These are phyloP conservation scores for Chaetomiaceae sp. DNA, from an alignment of 2,329 filamentous ascomycete genomes.

Conservation along the genomic window DNA sequence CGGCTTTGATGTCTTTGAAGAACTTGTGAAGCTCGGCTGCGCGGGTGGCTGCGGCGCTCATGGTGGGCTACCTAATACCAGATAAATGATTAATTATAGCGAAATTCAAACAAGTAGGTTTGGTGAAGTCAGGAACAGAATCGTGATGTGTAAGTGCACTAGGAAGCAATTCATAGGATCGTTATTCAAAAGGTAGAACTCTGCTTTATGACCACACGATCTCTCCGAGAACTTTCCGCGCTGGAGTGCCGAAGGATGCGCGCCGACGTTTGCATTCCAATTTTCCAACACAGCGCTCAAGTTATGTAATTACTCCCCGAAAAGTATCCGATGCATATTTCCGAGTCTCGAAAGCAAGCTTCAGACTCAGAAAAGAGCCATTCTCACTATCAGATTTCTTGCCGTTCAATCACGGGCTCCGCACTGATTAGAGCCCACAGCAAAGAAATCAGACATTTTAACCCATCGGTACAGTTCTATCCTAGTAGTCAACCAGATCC, in stretches of 20 bases:
- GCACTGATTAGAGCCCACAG: too few relatives aligned
- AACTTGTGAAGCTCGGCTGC: conserved; percentile 16
- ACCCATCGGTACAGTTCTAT: too few relatives aligned
- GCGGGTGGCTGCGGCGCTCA: background rate
- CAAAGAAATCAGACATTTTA: too few relatives aligned
- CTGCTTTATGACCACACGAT: background rate
- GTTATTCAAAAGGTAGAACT: background rate
- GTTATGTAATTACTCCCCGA: background rate
- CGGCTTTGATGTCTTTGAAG: conserved; percentile 14
- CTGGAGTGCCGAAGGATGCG: background rate
- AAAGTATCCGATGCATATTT: conserved; percentile 10
- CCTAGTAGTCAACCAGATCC: too few relatives aligned
- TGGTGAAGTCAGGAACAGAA: background rate
- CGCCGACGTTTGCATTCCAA: background rate
- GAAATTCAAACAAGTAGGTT: too few relatives aligned
- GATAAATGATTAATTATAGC: too few relatives aligned
- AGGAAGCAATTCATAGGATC: too few relatives aligned
- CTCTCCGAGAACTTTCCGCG: conserved; percentile 20
- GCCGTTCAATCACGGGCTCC: too few relatives aligned
- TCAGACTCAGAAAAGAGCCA: too few relatives aligned
- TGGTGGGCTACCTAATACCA: background rate
- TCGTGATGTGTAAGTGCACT: background rate
- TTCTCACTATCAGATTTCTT: too few relatives aligned
- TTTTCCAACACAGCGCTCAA: too few relatives aligned
- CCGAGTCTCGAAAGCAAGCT: background rate